These are phyloP conservation scores for Areca catechu DNA, from an alignment of 176 grass and related monocot species.

Conservation along the genomic window DNA sequence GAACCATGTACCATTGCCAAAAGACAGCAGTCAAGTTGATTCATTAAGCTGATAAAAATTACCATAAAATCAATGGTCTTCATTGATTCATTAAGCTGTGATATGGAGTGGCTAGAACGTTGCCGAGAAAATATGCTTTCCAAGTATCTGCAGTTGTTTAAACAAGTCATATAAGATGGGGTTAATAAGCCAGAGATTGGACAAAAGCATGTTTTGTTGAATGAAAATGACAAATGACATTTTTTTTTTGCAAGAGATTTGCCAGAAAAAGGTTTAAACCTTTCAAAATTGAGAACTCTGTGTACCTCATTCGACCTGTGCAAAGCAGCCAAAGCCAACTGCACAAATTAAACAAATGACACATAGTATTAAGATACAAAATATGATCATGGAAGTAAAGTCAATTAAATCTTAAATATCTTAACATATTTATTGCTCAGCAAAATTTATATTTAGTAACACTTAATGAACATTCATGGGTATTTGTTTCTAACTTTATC, in stretches of 20 bases:
- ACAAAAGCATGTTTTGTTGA: too few relatives aligned
- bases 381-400: not conserved
- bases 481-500: too few relatives aligned
- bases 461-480: too few relatives aligned
- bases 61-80: conserved; percentile 61
- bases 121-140: conserved; percentile 51
- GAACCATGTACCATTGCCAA: too few relatives aligned
- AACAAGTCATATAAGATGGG: conserved; percentile 6
- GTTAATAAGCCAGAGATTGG: too few relatives aligned
- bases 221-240: too few relatives aligned
- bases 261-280: conserved; percentile 22
- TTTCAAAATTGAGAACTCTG: conserved; percentile 67
- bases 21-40: too few relatives aligned
- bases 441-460: too few relatives aligned
- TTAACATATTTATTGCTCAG: too few relatives aligned
- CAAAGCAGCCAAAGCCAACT: conserved; percentile 92
- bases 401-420: not conserved
- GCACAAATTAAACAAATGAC: conserved; percentile 23
- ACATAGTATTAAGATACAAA: not conserved
- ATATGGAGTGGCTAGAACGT: conserved; percentile 32
- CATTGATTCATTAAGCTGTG: conserved; percentile 49
- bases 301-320: conserved; percentile 55
- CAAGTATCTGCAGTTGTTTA: conserved; percentile 65
- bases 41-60: conserved; percentile 1
- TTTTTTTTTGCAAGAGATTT: too few relatives aligned